These are phyloP conservation scores for Phallus indusiatus DNA, from an alignment of 768 basidiomycete genomes.

Conservation along the genomic window DNA sequence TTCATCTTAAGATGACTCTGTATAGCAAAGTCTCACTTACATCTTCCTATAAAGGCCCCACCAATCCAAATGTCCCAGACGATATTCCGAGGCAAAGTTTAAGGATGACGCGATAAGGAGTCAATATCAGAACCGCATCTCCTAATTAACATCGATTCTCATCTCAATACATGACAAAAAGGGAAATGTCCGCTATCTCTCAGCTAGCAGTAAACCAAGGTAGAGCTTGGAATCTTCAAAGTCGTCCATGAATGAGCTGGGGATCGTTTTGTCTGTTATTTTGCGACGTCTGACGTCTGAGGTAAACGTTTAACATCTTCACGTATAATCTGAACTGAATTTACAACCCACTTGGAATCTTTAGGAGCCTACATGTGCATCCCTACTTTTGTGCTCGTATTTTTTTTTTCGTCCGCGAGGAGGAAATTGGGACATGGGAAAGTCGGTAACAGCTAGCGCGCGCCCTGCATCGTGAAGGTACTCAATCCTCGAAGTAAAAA, in stretches of 20 bases:
- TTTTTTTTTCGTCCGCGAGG: too few species aligned
- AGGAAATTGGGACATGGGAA: too few species aligned
- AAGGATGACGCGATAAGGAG: conserved; percentile 31
- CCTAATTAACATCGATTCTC: conserved; percentile 84
- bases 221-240: conserved; percentile 85
- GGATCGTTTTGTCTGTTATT: conserved; percentile 69
- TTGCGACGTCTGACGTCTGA: conserved; percentile 51
- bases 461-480: too few species aligned
- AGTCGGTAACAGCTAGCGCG: too few species aligned
- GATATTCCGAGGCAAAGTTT: conserved; percentile 82
- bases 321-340: too few species aligned
- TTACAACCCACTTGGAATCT: too few species aligned
- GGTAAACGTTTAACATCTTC: neutral
- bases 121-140: conserved; percentile 17
- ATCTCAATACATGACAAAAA: conserved; percentile 83
- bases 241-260: conserved; percentile 65
- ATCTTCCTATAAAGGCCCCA: conserved; percentile 62
- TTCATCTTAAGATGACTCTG: too few species aligned
- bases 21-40: neutral
- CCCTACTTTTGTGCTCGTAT: too few species aligned
- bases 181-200: conserved; percentile 77
- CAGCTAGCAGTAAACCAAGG: conserved; percentile 77
- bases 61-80: conserved; percentile 80
- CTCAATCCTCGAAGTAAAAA: too few species aligned
- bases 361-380: too few species aligned